phyloP scores from a whole-genome alignment of 31 red algal species.

The Asparagopsis taxiformis region DNA sequence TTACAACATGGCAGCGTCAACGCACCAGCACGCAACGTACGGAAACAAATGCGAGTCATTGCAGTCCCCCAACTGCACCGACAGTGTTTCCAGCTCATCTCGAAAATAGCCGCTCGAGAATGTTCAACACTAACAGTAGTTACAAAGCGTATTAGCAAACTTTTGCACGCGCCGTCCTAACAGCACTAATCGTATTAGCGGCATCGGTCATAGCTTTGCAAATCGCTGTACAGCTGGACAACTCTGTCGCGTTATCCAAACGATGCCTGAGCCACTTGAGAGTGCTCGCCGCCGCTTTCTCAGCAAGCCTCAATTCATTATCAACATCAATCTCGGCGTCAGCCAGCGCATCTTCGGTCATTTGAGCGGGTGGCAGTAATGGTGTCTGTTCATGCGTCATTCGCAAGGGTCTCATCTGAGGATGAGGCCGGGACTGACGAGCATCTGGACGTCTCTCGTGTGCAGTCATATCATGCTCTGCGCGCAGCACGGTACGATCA shows the following conservation, averaged over 20 bases:
- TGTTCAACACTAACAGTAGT: too few relatives aligned
- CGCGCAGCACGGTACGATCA: too few relatives aligned
- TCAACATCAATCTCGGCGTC: constrained; percentile 11
- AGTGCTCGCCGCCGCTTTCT: constrained; percentile 21
- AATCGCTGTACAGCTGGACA: constrained; percentile 11
- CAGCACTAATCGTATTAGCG: constrained; percentile 11
- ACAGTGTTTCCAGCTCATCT: too few relatives aligned
- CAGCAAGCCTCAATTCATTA: constrained; percentile 16
- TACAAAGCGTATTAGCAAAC: too few relatives aligned
- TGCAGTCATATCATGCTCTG: too few relatives aligned
- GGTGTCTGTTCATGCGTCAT: background rate
- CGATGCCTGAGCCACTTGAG: background rate
- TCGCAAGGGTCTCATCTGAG: background rate
- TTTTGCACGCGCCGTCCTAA: constrained; percentile 2
- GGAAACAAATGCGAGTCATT: too few relatives aligned
- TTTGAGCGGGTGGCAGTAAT: background rate
- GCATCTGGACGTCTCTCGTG: too few relatives aligned
- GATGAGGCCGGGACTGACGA: too few relatives aligned
- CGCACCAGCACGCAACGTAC: too few relatives aligned
- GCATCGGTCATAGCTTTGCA: constrained; percentile 28
- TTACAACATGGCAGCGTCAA: too few relatives aligned
- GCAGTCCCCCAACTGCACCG: too few relatives aligned
- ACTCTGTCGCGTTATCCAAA: background rate
- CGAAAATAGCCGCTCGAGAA: too few relatives aligned
- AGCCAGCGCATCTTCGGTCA: background rate